phyloP scores from a whole-genome alignment of 2,329 filamentous ascomycete species.

The Penicillium italicum region DNA sequence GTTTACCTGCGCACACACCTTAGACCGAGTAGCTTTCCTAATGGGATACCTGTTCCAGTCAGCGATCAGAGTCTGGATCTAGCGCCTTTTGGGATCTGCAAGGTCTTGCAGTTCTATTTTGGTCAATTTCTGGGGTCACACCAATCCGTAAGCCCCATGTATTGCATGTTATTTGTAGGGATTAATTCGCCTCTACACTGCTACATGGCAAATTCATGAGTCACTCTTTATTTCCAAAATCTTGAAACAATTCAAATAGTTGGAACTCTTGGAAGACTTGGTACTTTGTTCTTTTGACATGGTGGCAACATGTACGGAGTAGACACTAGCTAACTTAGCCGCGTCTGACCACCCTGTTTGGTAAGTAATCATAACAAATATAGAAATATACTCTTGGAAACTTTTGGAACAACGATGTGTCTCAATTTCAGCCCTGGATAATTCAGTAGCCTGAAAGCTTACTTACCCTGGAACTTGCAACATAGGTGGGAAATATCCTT shows the following conservation, averaged over 20 bases:
- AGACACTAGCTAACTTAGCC: constrained; percentile 1
- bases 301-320: constrained; percentile 4
- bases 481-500: background rate
- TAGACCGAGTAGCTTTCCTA: background rate
- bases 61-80: constrained; percentile 4
- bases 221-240: too few species aligned
- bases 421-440: background rate
- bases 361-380: background rate
- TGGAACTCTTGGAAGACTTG: background rate
- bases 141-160: constrained; percentile 11
- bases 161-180: background rate
- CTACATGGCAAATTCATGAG: too few species aligned
- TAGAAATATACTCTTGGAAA: background rate
- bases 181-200: background rate
- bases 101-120: constrained; percentile 13
- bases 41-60: constrained; percentile 11
- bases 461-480: background rate
- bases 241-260: too few species aligned
- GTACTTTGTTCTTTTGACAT: background rate
- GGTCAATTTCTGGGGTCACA: constrained; percentile 22
- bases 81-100: constrained; percentile 20
- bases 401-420: background rate
- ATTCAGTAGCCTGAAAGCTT: background rate
- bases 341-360: background rate
- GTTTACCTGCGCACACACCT: background rate